A percentile compares a stretch with the other conserved stretches of the same genome.
These are phyloP conservation scores for Coemansia sp. DNA, from an alignment of 192 early-diverging fungal species.

Conservation along the genomic window DNA sequence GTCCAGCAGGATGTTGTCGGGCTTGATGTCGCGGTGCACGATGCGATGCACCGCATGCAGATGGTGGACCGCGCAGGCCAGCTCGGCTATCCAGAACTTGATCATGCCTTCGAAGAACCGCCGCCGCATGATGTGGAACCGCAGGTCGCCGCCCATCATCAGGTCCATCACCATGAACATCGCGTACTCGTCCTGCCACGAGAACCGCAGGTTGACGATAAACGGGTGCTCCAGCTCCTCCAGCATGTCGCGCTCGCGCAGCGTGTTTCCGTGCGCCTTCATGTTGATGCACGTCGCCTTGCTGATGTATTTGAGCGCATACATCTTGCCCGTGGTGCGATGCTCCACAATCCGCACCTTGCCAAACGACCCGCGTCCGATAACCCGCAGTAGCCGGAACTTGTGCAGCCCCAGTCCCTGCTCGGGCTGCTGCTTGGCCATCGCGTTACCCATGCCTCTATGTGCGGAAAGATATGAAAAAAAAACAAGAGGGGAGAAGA, in stretches of 20 bases:
- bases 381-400: conserved; percentile 83
- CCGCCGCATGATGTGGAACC: conserved; percentile 67
- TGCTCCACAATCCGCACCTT: conserved; percentile 95
- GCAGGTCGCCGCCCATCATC: conserved; percentile 92
- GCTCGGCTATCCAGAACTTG: conserved; percentile 84
- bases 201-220: conserved; percentile 87
- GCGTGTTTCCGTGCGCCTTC: conserved; percentile 82
- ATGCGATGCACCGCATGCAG: conserved; percentile 71
- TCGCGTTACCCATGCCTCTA: conserved; percentile 38
- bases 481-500: too few species aligned
- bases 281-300: conserved; percentile 88
- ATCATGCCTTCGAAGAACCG: conserved; percentile 73
- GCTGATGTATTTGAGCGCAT: conserved; percentile 97
- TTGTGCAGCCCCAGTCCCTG: conserved; percentile 63
- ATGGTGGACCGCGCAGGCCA: conserved; percentile 74
- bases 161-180: conserved; percentile 92
- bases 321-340: conserved; percentile 68
- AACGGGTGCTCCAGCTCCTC: conserved; percentile 83
- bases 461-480: too few species aligned
- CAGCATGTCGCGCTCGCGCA: conserved; percentile 82
- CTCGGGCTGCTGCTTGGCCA: conserved; percentile 38
- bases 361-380: conserved; percentile 95
- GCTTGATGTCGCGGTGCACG: conserved; percentile 93
- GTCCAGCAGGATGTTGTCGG: conserved; percentile 82
- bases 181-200: conserved; percentile 93